Percentiles rank a stretch among this genome's conserved stretches.
Evolutionary conservation across 2,329 filamentous ascomycete species (phyloP).

Genomic region (Cladophialophora yegresii): DNA sequence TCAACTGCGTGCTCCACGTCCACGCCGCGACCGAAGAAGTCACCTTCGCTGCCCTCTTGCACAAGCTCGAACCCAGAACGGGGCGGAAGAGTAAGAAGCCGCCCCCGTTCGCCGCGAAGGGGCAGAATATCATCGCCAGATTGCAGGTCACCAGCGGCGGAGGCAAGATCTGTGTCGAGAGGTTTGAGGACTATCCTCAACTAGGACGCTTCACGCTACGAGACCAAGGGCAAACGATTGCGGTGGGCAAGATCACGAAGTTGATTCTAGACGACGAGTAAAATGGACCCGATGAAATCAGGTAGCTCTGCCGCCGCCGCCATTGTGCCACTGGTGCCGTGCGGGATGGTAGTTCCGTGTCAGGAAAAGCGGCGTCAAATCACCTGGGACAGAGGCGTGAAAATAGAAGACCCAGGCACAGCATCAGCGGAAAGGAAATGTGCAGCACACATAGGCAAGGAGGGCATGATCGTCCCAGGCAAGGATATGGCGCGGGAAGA

Average conservation of each 20-base stretch:
- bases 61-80: conserved; percentile 95
- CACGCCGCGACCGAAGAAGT: conserved; percentile 98
- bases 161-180: conserved; percentile 86
- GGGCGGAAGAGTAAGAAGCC: conserved; percentile 89
- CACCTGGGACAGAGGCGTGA: background rate
- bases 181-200: conserved; percentile 94
- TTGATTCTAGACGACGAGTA: conserved; percentile 59
- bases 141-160: conserved; percentile 84
- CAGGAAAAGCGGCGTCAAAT: background rate
- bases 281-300: background rate
- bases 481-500: background rate
- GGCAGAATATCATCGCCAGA: conserved; percentile 84
- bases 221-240: conserved; percentile 98
- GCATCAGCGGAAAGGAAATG: background rate
- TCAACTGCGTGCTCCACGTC: conserved; percentile 97
- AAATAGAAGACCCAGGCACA: background rate
- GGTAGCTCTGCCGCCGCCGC: too few species aligned
- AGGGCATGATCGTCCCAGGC: background rate
- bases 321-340: background rate
- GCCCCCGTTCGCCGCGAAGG: conserved; percentile 81
- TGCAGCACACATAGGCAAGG: background rate
- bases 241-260: conserved; percentile 98
- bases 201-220: conserved; percentile 86
- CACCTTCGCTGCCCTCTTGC: conserved; percentile 81
- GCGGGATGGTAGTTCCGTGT: background rate